Evolutionary conservation across 148 eudicot genomes (phyloP).

Genomic region (Camellia japonica): DNA sequence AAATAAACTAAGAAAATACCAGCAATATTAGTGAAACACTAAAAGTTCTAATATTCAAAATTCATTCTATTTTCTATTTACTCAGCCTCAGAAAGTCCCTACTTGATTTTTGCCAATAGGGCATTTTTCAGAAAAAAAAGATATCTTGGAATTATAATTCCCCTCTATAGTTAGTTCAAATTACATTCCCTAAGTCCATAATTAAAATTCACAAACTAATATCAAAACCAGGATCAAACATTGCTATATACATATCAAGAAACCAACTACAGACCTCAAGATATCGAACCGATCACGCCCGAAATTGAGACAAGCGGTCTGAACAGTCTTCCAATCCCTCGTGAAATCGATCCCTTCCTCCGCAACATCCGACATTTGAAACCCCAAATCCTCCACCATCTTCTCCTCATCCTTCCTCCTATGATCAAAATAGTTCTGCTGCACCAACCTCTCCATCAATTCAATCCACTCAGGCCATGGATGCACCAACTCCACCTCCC

Average conservation of each 20-base stretch:
- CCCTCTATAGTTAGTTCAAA: neutral
- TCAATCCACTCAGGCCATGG: constrained; percentile 96
- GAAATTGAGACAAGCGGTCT: constrained; percentile 69
- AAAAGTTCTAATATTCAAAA: too few relatives aligned
- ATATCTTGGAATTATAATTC: neutral
- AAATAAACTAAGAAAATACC: too few relatives aligned
- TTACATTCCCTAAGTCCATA: neutral
- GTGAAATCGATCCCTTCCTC: constrained; percentile 62
- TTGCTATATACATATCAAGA: neutral
- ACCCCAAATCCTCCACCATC: constrained; percentile 60
- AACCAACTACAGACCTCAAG: constrained; percentile 45
- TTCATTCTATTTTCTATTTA: neutral
- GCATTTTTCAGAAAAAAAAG: neutral
- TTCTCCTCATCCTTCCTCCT: constrained; percentile 73
- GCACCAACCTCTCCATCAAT: constrained; percentile 81
- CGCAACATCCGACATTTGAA: constrained; percentile 32
- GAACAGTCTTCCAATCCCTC: constrained; percentile 81
- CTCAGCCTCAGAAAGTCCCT: neutral
- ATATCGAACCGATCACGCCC: constrained; percentile 87
- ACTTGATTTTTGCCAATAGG: neutral
- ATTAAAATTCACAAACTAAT: neutral
- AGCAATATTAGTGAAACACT: too few relatives aligned
- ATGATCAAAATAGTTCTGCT: constrained; percentile 85
- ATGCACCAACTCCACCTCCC: constrained; percentile 66
- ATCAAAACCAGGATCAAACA: neutral